These are phyloP conservation scores for Trapa incisa DNA, from an alignment of 345 rosid species.

Conservation along the genomic window DNA sequence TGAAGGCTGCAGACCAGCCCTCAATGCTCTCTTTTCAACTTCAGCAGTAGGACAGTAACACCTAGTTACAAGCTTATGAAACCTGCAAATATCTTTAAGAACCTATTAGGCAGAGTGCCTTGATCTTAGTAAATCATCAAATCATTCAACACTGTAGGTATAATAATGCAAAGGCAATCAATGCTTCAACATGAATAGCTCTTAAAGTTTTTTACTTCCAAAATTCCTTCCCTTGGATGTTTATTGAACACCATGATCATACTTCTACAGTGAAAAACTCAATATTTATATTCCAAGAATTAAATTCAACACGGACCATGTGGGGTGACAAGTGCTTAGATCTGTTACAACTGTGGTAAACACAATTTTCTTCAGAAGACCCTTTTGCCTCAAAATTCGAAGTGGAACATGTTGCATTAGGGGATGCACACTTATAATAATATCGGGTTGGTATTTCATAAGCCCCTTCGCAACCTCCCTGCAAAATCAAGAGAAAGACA, in stretches of 20 bases:
- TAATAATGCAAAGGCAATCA: no score
- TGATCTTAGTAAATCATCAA: neutral
- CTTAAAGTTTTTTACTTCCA: neutral
- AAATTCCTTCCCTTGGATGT: neutral
- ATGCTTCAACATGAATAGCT: neutral
- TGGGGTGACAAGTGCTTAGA: slow-evolving; percentile 96
- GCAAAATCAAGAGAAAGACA: slow-evolving; percentile 10
- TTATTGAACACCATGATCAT: neutral
- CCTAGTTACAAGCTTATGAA: slow-evolving; percentile 98
- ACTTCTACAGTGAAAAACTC: neutral
- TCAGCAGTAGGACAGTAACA: slow-evolving; percentile 94
- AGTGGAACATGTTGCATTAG: slow-evolving; percentile 99
- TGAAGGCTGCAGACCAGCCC: slow-evolving; percentile 73
- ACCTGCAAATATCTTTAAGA: slow-evolving; percentile 38
- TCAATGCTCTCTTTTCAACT: slow-evolving; percentile 76
- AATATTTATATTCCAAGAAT: neutral
- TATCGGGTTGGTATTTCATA: slow-evolving; percentile 95
- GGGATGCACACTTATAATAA: slow-evolving; percentile 94
- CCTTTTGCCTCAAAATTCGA: slow-evolving; percentile 79
- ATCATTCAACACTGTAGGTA: neutral
- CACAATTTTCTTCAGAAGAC: slow-evolving; percentile 74
- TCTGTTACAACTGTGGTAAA: slow-evolving; percentile 94
- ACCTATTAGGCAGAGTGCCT: neutral
- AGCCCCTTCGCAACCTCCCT: slow-evolving; percentile 95
- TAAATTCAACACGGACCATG: slow-evolving; percentile 36